Evolutionary conservation across 805 yeast genomes (phyloP).

Genomic region (Hanseniaspora lachancei): DNA sequence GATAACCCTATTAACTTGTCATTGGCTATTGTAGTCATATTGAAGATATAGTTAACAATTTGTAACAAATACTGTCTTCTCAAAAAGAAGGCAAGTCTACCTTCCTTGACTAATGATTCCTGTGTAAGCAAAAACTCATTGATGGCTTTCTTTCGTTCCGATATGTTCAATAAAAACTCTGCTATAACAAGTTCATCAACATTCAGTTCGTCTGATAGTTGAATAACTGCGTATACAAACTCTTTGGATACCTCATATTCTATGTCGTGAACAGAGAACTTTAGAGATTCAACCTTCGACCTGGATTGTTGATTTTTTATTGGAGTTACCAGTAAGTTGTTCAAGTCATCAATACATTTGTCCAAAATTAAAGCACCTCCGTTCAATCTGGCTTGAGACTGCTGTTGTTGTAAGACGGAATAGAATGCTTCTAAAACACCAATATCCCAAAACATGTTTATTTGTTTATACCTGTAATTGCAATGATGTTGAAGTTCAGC

Average conservation of each 20-base stretch:
- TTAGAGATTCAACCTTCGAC: slow-evolving; percentile 34
- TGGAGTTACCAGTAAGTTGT: slow-evolving; percentile 21
- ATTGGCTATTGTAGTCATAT: slow-evolving; percentile 19
- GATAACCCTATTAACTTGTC: slow-evolving; percentile 3
- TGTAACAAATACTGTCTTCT: slow-evolving; percentile 66
- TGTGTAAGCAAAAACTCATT: slow-evolving; percentile 19
- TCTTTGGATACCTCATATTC: slow-evolving; percentile 50
- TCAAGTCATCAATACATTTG: slow-evolving; percentile 35
- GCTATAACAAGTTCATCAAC: slow-evolving; percentile 70
- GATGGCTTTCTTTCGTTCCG: slow-evolving; percentile 18
- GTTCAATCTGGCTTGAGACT: not conserved
- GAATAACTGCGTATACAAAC: slow-evolving; percentile 47
- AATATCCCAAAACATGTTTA: slow-evolving; percentile 29
- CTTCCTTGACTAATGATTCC: slow-evolving; percentile 39
- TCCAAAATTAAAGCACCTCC: slow-evolving; percentile 20
- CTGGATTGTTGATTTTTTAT: slow-evolving; percentile 36
- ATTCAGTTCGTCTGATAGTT: slow-evolving; percentile 49
- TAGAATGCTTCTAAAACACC: slow-evolving; percentile 35
- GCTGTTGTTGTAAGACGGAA: slow-evolving; percentile 9
- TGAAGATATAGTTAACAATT: slow-evolving; percentile 34
- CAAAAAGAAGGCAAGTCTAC: slow-evolving; percentile 52
- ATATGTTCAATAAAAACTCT: slow-evolving; percentile 37
- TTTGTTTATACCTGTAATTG: not conserved
- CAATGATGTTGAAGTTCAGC: no score
- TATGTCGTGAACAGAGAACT: slow-evolving; percentile 39